These are phyloP conservation scores for Trypanosoma mega DNA, from an alignment of 208 protist genomes.

Conservation along the genomic window DNA sequence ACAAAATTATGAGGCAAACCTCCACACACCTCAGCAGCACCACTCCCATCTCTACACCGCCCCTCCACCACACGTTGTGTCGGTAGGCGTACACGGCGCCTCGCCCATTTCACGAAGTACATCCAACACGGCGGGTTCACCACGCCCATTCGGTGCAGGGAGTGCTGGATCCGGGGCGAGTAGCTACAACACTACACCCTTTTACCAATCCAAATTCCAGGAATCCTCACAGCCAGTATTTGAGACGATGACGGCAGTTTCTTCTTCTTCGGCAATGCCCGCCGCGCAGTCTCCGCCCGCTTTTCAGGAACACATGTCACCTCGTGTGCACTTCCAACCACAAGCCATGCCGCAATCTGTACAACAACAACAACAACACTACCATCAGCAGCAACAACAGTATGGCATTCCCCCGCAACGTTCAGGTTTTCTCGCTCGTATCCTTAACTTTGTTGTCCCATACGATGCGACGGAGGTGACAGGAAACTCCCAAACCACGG, in stretches of 20 bases:
- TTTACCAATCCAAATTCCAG: too few species aligned
- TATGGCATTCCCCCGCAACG: not conserved
- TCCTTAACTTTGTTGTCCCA: constrained; percentile 22
- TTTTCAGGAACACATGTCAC: too few species aligned
- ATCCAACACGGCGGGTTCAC: too few species aligned
- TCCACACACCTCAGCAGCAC: too few species aligned
- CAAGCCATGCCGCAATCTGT: too few species aligned
- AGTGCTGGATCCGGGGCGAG: too few species aligned
- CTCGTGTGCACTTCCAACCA: too few species aligned
- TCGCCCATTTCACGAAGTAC: not conserved
- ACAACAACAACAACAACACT: constrained; percentile 10
- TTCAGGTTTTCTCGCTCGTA: constrained; percentile 12
- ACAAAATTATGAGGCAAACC: too few species aligned
- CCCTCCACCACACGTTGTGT: not conserved
- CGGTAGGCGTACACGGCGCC: not conserved
- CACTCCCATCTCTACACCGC: not conserved
- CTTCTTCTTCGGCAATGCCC: not conserved
- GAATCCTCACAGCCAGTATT: too few species aligned
- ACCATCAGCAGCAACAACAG: constrained; percentile 2
- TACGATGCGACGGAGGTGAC: constrained; percentile 7
- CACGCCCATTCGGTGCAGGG: too few species aligned
- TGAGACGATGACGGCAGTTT: not conserved
- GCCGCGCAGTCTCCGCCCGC: not conserved
- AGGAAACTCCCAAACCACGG: constrained; percentile 1
- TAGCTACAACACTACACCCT: too few species aligned